phyloP scores from a whole-genome alignment of 2,329 filamentous ascomycete genomes.

The Didymella keratinophila region DNA sequence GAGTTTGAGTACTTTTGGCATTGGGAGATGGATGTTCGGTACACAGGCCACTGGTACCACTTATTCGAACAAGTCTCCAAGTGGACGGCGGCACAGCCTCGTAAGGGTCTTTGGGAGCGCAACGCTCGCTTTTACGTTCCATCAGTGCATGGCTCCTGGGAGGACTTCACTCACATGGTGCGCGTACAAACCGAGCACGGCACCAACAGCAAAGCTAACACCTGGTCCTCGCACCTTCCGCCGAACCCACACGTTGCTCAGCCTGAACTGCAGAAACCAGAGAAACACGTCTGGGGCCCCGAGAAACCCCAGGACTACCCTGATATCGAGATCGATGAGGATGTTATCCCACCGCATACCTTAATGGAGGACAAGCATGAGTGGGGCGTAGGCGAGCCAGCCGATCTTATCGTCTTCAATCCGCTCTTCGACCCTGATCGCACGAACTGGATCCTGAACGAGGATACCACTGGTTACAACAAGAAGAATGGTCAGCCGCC shows the following conservation, averaged over 20 bases:
- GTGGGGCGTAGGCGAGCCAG: constrained; percentile 75
- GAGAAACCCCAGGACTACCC: constrained; percentile 53
- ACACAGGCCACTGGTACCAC: constrained; percentile 88
- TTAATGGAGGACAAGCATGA: constrained; percentile 64
- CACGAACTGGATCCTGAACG: constrained; percentile 76
- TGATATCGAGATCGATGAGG: constrained; percentile 61
- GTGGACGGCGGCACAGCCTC: constrained; percentile 73
- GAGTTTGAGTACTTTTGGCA: constrained; percentile 95
- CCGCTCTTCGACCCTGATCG: constrained; percentile 75
- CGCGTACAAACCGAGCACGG: constrained; percentile 66
- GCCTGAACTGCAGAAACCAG: constrained; percentile 49
- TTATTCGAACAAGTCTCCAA: constrained; percentile 71
- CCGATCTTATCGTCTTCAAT: constrained; percentile 79
- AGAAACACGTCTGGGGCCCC: constrained; percentile 61
- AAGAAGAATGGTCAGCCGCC: constrained; percentile 64
- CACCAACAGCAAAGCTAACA: constrained; percentile 55
- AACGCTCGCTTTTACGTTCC: constrained; percentile 80
- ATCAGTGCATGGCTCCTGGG: constrained; percentile 72
- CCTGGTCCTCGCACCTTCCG: constrained; percentile 52
- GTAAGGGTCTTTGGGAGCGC: constrained; percentile 79
- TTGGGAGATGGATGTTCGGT: constrained; percentile 93
- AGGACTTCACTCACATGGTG: constrained; percentile 73
- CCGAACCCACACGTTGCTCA: constrained; percentile 55
- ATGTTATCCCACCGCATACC: constrained; percentile 62
- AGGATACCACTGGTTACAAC: constrained; percentile 75